Conservation (phyloP, 2,329 filamentous ascomycete genomes). For the Curvularia hawaiiensis region DNA sequence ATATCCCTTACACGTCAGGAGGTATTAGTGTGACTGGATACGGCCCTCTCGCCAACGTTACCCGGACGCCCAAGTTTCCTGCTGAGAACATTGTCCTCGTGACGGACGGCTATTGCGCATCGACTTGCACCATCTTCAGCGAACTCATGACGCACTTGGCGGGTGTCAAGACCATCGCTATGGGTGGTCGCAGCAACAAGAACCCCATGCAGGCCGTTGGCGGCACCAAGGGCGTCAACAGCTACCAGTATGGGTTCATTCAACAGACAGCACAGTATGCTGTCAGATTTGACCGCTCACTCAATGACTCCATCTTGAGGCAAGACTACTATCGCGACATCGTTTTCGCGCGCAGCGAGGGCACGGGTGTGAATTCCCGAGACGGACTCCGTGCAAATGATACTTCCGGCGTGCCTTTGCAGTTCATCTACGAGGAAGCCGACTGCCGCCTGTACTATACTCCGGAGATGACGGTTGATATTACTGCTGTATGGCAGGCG, state of each 20-base stretch:
- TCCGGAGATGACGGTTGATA: constrained; percentile 49
- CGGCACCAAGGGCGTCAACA: constrained; percentile 58
- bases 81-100: constrained; percentile 59
- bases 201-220: constrained; percentile 61
- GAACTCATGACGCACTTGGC: constrained; percentile 60
- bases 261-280: constrained; percentile 32
- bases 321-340: constrained; percentile 34
- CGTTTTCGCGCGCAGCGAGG: constrained; percentile 32
- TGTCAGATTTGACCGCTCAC: constrained; percentile 27
- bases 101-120: constrained; percentile 65
- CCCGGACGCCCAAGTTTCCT: constrained; percentile 55
- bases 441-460: constrained; percentile 50
- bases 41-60: constrained; percentile 50
- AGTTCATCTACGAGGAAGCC: constrained; percentile 49
- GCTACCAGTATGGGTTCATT: constrained; percentile 43
- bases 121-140: constrained; percentile 62
- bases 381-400: constrained; percentile 44
- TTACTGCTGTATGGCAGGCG: constrained; percentile 45
- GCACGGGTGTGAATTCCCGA: constrained; percentile 41
- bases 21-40: constrained; percentile 47
- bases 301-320: constrained; percentile 34
- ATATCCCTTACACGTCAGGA: constrained; percentile 36
- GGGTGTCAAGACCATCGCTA: constrained; percentile 59
- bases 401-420: constrained; percentile 39
- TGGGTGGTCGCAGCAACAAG: constrained; percentile 55